A percentile compares a stretch with the other conserved stretches of the same genome.
phyloP scores from a whole-genome alignment of 805 yeast species.

The Saturnispora serradocipensis region DNA sequence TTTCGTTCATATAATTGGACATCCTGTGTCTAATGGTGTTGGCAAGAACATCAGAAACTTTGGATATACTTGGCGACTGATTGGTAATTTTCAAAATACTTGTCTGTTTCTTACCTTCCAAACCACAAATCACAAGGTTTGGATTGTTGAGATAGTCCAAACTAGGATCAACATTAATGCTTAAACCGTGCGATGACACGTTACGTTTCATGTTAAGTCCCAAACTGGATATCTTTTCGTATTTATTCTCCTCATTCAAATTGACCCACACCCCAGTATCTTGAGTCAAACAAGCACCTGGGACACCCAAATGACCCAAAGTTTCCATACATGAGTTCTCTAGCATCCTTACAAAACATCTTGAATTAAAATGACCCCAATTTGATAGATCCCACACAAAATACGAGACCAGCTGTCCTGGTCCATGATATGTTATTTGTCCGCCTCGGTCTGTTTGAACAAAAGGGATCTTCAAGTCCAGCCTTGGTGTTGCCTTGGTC shows the following conservation, averaged over 20 bases:
- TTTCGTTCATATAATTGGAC: slow-evolving; percentile 1
- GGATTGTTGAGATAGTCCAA: slow-evolving; percentile 54
- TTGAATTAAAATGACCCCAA: slow-evolving; percentile 41
- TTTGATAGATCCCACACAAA: slow-evolving; percentile 63
- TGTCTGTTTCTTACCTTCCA: slow-evolving; percentile 52
- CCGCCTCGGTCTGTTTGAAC: slow-evolving; percentile 90
- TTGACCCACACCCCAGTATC: slow-evolving; percentile 86
- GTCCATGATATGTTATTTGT: slow-evolving; percentile 92
- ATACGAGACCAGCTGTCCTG: slow-evolving; percentile 87
- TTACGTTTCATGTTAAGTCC: slow-evolving; percentile 83
- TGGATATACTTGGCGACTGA: not conserved
- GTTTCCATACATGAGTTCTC: slow-evolving; percentile 28
- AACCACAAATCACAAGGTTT: slow-evolving; percentile 75
- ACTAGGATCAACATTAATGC: slow-evolving; percentile 71
- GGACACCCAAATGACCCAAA: slow-evolving; percentile 28
- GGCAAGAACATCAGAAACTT: not conserved
- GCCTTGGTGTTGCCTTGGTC: slow-evolving; percentile 8
- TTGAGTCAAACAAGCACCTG: slow-evolving; percentile 40
- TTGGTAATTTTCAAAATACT: slow-evolving; percentile 27
- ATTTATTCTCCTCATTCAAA: slow-evolving; percentile 12
- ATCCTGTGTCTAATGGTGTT: not conserved
- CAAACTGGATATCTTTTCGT: slow-evolving; percentile 70
- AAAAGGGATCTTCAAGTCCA: slow-evolving; percentile 37
- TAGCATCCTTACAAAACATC: slow-evolving; percentile 42
- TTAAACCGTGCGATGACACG: slow-evolving; percentile 83